A percentile compares a stretch with the other conserved stretches of the same genome.
Evolutionary conservation across 805 yeast species (phyloP).

Genomic region (Zygosaccharomyces bailii): DNA sequence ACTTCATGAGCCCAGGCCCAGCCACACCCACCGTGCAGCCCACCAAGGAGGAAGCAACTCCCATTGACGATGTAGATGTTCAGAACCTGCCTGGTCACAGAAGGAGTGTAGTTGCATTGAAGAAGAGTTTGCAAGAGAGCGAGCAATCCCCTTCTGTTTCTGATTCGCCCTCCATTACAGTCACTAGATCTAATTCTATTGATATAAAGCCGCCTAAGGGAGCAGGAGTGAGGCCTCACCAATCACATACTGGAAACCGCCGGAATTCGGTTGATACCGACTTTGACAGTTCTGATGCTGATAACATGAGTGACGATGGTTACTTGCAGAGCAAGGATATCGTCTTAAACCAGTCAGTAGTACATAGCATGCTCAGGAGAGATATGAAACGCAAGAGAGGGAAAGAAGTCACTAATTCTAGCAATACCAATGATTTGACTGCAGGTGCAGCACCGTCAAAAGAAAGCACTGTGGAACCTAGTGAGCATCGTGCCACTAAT

Average conservation of each 20-base stretch:
- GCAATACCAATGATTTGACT: neutral
- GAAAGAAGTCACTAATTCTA: slow-evolving; percentile 3
- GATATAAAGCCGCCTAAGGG: slow-evolving; percentile 10
- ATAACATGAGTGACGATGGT: slow-evolving; percentile 17
- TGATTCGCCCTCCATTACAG: slow-evolving; percentile 5
- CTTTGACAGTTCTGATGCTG: slow-evolving; percentile 12
- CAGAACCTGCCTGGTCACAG: slow-evolving; percentile 6
- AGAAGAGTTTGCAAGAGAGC: slow-evolving; percentile 20
- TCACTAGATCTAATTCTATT: slow-evolving; percentile 8
- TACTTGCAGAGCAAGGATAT: slow-evolving; percentile 24
- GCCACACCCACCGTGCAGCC: slow-evolving; percentile 25
- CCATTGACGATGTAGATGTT: slow-evolving; percentile 11
- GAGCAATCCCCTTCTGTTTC: slow-evolving; percentile 9
- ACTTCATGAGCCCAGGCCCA: slow-evolving; percentile 23
- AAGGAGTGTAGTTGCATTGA: slow-evolving; percentile 24
- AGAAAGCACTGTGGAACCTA: neutral
- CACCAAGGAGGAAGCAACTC: slow-evolving; percentile 22
- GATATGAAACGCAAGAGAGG: slow-evolving; percentile 27
- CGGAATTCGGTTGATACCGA: slow-evolving; percentile 7
- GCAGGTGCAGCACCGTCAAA: neutral
- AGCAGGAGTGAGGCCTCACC: too few relatives aligned
- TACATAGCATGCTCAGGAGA: slow-evolving; percentile 21
- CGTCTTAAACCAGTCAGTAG: slow-evolving; percentile 20
- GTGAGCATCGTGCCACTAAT: too few relatives aligned
- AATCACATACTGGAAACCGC: neutral